phyloP scores from a whole-genome alignment of 2,329 filamentous ascomycete species.

The Fusarium napiforme region DNA sequence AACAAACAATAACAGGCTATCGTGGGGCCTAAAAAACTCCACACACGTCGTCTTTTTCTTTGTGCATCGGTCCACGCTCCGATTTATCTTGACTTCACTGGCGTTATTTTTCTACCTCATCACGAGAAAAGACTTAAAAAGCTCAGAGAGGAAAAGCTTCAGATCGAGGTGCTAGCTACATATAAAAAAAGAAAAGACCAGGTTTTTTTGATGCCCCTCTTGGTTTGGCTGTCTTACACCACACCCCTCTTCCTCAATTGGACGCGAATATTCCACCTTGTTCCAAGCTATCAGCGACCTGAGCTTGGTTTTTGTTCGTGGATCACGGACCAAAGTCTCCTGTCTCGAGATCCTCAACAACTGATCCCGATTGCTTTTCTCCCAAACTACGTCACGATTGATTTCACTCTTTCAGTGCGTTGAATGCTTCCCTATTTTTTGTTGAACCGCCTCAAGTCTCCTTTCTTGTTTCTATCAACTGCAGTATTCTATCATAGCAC shows the following conservation, averaged over 20 bases:
- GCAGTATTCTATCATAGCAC: not conserved
- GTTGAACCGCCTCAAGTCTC: constrained; percentile 17
- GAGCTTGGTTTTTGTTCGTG: constrained; percentile 18
- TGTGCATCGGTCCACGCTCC: constrained; percentile 27
- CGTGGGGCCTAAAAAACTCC: constrained; percentile 23
- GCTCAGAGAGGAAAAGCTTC: not conserved
- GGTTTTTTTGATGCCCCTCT: constrained; percentile 21
- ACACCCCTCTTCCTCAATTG: constrained; percentile 22
- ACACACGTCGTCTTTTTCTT: not conserved
- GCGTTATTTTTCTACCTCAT: constrained; percentile 4
- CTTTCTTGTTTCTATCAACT: constrained; percentile 3
- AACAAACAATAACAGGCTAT: constrained; percentile 22
- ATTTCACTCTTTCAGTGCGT: constrained; percentile 12
- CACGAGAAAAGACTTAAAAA: not conserved
- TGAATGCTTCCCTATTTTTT: not conserved
- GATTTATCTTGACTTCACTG: constrained; percentile 17
- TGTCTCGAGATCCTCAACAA: constrained; percentile 30
- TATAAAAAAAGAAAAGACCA: not conserved
- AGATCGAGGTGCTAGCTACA: not conserved
- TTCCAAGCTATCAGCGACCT: constrained; percentile 21
- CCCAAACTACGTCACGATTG: constrained; percentile 38
- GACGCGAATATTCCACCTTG: not conserved
- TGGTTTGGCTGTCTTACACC: not conserved
- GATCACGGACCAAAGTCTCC: constrained; percentile 45
- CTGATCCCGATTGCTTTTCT: constrained; percentile 24